Evolutionary conservation across 163 green algal species (phyloP).

Genomic region (Chloroidium sp.): DNA sequence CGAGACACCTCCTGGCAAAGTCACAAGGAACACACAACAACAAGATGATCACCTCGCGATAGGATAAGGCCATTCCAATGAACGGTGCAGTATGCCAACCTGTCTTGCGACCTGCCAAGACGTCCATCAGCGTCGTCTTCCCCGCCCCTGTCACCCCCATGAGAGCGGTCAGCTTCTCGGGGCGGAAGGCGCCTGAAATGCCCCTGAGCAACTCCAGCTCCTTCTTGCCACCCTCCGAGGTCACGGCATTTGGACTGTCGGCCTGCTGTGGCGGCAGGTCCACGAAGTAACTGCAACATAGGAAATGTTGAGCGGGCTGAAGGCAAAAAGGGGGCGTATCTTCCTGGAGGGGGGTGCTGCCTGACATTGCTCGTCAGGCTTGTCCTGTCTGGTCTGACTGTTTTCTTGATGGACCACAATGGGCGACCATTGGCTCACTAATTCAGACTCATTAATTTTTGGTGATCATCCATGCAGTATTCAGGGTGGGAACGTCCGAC

Average conservation of each 20-base stretch:
- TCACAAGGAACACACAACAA: not conserved
- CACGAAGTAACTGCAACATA: constrained; percentile 16
- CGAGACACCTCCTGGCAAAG: not conserved
- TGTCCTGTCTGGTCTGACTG: too few relatives aligned
- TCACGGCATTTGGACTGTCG: not conserved
- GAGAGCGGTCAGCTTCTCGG: constrained; percentile 60
- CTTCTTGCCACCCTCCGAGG: constrained; percentile 9
- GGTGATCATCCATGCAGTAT: too few relatives aligned
- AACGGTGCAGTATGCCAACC: not conserved
- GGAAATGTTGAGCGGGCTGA: not conserved
- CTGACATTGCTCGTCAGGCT: too few relatives aligned
- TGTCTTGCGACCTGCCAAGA: constrained; percentile 57
- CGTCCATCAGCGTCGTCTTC: constrained; percentile 69
- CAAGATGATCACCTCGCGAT: not conserved
- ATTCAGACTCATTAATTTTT: too few relatives aligned
- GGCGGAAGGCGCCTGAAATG: constrained; percentile 55
- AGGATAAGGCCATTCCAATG: too few relatives aligned
- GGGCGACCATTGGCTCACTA: too few relatives aligned
- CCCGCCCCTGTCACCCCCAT: constrained; percentile 48
- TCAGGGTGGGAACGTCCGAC: too few relatives aligned
- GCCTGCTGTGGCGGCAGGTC: constrained; percentile 8
- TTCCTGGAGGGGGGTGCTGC: too few relatives aligned
- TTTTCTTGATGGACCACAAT: too few relatives aligned
- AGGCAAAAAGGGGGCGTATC: too few relatives aligned
- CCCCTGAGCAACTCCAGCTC: constrained; percentile 59